A percentile compares a stretch with the other conserved stretches of the same genome.
Conservation (phyloP, 805 yeast genomes). For the Barnettozyma sucrosica region DNA sequence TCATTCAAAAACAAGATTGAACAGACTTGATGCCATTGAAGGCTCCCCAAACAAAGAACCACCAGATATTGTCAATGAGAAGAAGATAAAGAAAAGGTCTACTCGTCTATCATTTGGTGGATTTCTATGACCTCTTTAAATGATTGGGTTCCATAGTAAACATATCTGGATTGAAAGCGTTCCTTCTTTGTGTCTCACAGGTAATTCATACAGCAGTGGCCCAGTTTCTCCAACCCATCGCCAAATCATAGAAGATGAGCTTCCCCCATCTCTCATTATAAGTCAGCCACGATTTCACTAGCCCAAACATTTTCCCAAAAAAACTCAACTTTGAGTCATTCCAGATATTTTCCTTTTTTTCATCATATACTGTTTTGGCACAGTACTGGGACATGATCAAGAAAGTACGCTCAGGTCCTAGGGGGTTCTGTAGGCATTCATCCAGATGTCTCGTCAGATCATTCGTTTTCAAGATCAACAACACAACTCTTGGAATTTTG, state of each 20-base stretch:
- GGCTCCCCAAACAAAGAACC: constrained; percentile 21
- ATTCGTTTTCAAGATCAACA: constrained; percentile 86
- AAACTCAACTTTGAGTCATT: not conserved
- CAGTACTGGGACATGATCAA: constrained; percentile 87
- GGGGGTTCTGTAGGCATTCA: constrained; percentile 71
- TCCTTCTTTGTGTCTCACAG: not conserved
- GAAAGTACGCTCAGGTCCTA: constrained; percentile 85
- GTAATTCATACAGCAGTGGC: not conserved
- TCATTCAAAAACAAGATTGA: constrained; percentile 1
- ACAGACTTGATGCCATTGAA: constrained; percentile 18
- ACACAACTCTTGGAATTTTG: constrained; percentile 76
- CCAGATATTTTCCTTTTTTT: constrained; percentile 39
- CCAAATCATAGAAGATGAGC: constrained; percentile 16
- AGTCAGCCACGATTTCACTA: constrained; percentile 28
- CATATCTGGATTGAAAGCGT: not conserved
- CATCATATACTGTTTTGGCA: constrained; percentile 72
- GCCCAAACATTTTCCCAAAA: not conserved
- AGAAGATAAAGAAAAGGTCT: not conserved
- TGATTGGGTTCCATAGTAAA: not conserved
- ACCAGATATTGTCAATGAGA: not conserved
- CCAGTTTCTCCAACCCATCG: constrained; percentile 16
- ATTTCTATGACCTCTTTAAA: not conserved
- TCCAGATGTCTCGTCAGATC: constrained; percentile 88
- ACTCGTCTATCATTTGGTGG: constrained; percentile 3
- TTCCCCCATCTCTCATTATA: constrained; percentile 15